Percentiles rank a stretch among this genome's conserved stretches.
These are phyloP conservation scores for Metschnikowia proteae DNA, from an alignment of 805 yeast species.

Conservation along the genomic window DNA sequence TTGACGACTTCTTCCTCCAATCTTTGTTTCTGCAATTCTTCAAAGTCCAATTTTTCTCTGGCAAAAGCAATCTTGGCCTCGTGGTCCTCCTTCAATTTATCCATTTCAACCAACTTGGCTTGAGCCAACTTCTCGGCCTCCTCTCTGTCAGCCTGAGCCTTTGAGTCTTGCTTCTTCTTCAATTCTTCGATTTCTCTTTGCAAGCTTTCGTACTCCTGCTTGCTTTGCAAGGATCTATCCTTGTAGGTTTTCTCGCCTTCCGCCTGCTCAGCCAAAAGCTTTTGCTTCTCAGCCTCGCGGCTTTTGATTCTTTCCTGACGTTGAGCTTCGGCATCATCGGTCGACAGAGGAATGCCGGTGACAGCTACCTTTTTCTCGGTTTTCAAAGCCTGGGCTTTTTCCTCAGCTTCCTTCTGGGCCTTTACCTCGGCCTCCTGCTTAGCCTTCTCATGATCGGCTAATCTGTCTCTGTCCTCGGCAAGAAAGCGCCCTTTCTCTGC, in stretches of 20 bases:
- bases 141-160: slow-evolving; percentile 23
- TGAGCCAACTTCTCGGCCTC: slow-evolving; percentile 32
- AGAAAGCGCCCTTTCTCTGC: slow-evolving; percentile 8
- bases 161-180: slow-evolving; percentile 20
- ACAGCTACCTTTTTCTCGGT: slow-evolving; percentile 13
- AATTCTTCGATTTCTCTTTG: slow-evolving; percentile 32
- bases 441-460: slow-evolving; percentile 23
- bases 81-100: slow-evolving; percentile 33
- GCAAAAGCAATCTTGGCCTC: slow-evolving; percentile 29
- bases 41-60: slow-evolving; percentile 30
- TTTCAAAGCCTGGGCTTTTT: slow-evolving; percentile 8
- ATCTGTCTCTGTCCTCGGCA: slow-evolving; percentile 10
- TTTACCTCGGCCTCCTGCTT: slow-evolving; percentile 6
- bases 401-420: slow-evolving; percentile 5
- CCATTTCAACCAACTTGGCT: slow-evolving; percentile 30
- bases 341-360: neutral
- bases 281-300: slow-evolving; percentile 26
- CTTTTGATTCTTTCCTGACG: slow-evolving; percentile 23
- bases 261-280: slow-evolving; percentile 22
- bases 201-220: slow-evolving; percentile 26
- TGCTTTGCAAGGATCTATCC: slow-evolving; percentile 24
- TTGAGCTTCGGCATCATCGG: slow-evolving; percentile 25
- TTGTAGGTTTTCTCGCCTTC: slow-evolving; percentile 25
- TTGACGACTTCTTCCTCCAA: slow-evolving; percentile 38
- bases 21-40: slow-evolving; percentile 36